Percentiles rank a stretch among this genome's conserved stretches.
These are phyloP conservation scores for Daedaleopsis nitida DNA, from an alignment of 768 basidiomycete species.

Conservation along the genomic window DNA sequence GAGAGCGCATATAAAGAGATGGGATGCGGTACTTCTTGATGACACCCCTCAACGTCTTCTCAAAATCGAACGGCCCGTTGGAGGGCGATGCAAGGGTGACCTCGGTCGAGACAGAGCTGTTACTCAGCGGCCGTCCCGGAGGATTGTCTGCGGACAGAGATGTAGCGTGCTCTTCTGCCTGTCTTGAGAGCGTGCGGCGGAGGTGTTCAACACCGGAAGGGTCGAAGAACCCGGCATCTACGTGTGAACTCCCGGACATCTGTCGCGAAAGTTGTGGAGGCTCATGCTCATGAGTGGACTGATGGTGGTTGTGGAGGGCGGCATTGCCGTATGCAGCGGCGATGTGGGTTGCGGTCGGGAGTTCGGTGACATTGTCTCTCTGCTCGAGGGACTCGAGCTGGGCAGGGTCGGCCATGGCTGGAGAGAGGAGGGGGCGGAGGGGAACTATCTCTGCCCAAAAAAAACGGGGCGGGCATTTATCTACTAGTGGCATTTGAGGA, in stretches of 20 bases:
- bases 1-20: neutral
- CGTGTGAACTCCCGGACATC: conserved; percentile 20
- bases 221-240: conserved; percentile 55
- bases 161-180: conserved; percentile 13
- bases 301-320: conserved; percentile 12
- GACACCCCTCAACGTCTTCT: conserved; percentile 28
- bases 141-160: neutral
- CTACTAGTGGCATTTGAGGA: no score
- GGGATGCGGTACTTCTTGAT: conserved; percentile 24
- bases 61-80: conserved; percentile 32
- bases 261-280: neutral
- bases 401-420: conserved; percentile 8
- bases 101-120: conserved; percentile 19
- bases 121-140: neutral
- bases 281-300: neutral
- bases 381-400: conserved; percentile 20
- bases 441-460: neutral
- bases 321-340: conserved; percentile 18
- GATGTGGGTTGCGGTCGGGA: conserved; percentile 16
- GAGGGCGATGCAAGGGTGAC: conserved; percentile 22
- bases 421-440: neutral
- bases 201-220: conserved; percentile 49
- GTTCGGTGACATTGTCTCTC: conserved; percentile 19
- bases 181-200: conserved; percentile 36
- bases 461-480: no score